Conservation (phyloP, 176 grass and related monocot species). For the Ananas comosus region DNA sequence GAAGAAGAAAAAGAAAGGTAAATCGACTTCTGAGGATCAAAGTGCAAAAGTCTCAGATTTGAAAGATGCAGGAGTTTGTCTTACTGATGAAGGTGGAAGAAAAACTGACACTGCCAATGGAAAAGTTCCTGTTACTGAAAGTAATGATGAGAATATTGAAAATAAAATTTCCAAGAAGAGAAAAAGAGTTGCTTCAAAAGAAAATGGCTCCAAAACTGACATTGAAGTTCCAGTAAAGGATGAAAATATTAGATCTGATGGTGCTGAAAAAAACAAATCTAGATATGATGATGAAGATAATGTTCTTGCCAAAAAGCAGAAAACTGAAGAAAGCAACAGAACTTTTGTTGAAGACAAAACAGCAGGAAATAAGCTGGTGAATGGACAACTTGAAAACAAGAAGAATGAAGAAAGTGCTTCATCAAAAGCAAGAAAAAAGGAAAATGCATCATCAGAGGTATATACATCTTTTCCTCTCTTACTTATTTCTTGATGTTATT, state of each 20-base stretch:
- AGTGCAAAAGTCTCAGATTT: conserved; percentile 14
- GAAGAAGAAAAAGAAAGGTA: conserved; percentile 59
- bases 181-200: conserved; percentile 5
- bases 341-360: conserved; percentile 20
- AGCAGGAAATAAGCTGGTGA: conserved; percentile 15
- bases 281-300: conserved; percentile 25
- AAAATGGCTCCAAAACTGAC: conserved; percentile 4
- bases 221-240: conserved; percentile 29
- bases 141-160: conserved; percentile 13
- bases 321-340: conserved; percentile 35
- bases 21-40: conserved; percentile 18
- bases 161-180: conserved; percentile 42
- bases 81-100: not conserved
- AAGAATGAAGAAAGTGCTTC: conserved; percentile 7
- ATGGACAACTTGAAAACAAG: conserved; percentile 32
- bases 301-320: conserved; percentile 46
- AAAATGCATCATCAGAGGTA: conserved; percentile 65
- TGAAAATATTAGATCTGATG: conserved; percentile 23
- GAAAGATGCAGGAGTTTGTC: conserved; percentile 12
- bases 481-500: conserved; percentile 1
- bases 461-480: not conserved
- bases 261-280: conserved; percentile 20
- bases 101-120: conserved; percentile 17
- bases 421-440: conserved; percentile 44
- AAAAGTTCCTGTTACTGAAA: conserved; percentile 15